phyloP scores from a whole-genome alignment of 2,329 filamentous ascomycete species.

The Colletotrichum trifolii region DNA sequence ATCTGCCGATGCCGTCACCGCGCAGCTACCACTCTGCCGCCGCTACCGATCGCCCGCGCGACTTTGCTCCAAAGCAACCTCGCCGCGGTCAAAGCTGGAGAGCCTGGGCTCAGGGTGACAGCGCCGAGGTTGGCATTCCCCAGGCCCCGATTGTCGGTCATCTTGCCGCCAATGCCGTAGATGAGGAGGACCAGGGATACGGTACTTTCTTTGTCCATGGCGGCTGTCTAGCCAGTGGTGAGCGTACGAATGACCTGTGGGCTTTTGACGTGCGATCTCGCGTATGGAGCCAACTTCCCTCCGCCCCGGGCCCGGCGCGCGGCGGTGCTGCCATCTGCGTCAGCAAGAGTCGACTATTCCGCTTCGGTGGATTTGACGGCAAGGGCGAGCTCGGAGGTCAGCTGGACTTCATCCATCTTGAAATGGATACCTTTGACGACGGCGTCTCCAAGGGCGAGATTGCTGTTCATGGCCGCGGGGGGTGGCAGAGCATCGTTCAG shows the following conservation, averaged over 20 bases:
- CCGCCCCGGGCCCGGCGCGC: constrained; percentile 74
- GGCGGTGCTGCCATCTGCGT: constrained; percentile 76
- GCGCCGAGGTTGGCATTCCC: constrained; percentile 65
- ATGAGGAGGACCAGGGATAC: constrained; percentile 70
- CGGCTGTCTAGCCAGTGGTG: constrained; percentile 73
- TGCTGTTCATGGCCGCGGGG: constrained; percentile 59
- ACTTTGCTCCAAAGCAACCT: constrained; percentile 52
- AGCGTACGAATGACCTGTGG: constrained; percentile 78
- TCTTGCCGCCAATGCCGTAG: constrained; percentile 67
- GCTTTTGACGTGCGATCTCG: constrained; percentile 74
- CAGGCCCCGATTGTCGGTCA: constrained; percentile 68
- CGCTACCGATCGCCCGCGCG: constrained; percentile 66
- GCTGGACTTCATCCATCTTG: constrained; percentile 73
- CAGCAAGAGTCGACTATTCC: constrained; percentile 73
- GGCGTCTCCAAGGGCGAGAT: constrained; percentile 60
- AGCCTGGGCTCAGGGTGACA: constrained; percentile 67
- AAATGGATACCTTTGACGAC: constrained; percentile 66
- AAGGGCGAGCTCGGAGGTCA: constrained; percentile 74
- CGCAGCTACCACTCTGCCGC: constrained; percentile 78
- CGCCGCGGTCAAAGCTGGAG: constrained; percentile 60
- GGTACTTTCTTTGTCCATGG: constrained; percentile 82
- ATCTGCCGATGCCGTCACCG: constrained; percentile 63
- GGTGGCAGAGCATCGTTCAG: constrained; percentile 65
- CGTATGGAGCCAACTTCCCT: constrained; percentile 74
- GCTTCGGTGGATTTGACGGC: constrained; percentile 86